Evolutionary conservation across 768 basidiomycete species (phyloP).

Genomic region (Suillus luteus): DNA sequence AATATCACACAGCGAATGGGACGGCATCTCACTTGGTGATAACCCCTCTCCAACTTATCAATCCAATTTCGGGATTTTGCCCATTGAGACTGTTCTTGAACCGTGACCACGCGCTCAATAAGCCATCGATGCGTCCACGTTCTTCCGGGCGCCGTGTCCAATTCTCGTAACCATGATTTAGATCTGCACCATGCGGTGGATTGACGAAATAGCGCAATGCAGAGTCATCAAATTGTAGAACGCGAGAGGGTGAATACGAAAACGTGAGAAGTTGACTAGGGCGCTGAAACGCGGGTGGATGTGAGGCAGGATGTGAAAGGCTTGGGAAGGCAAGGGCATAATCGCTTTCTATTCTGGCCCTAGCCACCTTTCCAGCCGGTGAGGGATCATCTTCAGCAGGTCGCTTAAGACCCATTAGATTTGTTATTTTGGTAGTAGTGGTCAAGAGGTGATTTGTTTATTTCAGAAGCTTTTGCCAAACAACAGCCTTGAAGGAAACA

Average conservation of each 20-base stretch:
- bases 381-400: slow-evolving; percentile 23
- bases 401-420: slow-evolving; percentile 31
- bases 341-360: slow-evolving; percentile 11
- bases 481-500: slow-evolving; percentile 10
- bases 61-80: slow-evolving; percentile 46
- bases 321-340: slow-evolving; percentile 25
- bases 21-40: slow-evolving; percentile 70
- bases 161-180: slow-evolving; percentile 69
- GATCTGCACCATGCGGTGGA: slow-evolving; percentile 66
- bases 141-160: slow-evolving; percentile 72
- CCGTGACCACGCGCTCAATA: slow-evolving; percentile 59
- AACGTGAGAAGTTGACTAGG: slow-evolving; percentile 71
- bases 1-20: slow-evolving; percentile 9
- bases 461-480: slow-evolving; percentile 28
- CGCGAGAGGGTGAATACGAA: slow-evolving; percentile 62
- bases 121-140: slow-evolving; percentile 64
- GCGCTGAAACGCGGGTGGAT: slow-evolving; percentile 59
- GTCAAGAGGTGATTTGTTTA: slow-evolving; percentile 18
- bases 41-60: slow-evolving; percentile 78
- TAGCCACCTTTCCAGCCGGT: slow-evolving; percentile 11
- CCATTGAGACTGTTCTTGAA: slow-evolving; percentile 37
- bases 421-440: slow-evolving; percentile 8
- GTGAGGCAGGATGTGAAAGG: slow-evolving; percentile 24
- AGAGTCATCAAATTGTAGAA: slow-evolving; percentile 64
- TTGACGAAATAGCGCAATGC: slow-evolving; percentile 71